phyloP scores from a whole-genome alignment of 2,329 filamentous ascomycete genomes.

The Penicillium sp. region DNA sequence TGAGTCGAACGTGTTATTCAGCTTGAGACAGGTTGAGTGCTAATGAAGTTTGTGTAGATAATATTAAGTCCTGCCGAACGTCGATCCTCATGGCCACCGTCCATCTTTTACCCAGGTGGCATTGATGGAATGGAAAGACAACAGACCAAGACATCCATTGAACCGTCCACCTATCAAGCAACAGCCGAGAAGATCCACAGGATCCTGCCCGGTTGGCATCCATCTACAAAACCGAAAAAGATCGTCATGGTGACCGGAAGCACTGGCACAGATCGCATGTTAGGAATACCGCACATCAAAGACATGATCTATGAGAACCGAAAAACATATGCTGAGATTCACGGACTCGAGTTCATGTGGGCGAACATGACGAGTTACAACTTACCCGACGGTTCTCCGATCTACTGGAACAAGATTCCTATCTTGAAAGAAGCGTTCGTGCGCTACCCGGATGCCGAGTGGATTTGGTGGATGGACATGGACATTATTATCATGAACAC shows the following conservation, averaged over 20 bases:
- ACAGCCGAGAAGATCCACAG: not conserved
- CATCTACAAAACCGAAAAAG: not conserved
- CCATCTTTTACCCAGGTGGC: not conserved
- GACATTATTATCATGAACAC: not conserved
- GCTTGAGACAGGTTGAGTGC: not conserved
- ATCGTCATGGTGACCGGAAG: slow-evolving; percentile 13
- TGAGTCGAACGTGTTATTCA: too few species aligned
- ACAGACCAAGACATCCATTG: not conserved
- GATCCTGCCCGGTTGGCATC: not conserved
- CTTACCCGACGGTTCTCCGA: not conserved
- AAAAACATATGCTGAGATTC: slow-evolving; percentile 8
- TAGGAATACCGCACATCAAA: slow-evolving; percentile 11
- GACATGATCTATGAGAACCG: slow-evolving; percentile 12
- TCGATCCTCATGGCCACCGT: not conserved
- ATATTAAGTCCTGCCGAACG: not conserved
- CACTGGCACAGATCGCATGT: slow-evolving; percentile 7
- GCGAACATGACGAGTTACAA: not conserved
- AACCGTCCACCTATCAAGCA: not conserved
- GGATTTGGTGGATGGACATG: not conserved
- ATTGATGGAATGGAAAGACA: not conserved
- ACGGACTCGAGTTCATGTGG: slow-evolving; percentile 1
- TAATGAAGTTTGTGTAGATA: not conserved
- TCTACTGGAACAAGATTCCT: slow-evolving; percentile 6
- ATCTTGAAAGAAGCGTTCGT: not conserved
- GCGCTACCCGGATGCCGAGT: not conserved